Evolutionary conservation across 495 filamentous ascomycete species (phyloP).

Genomic region (Sordaria brevicollis): DNA sequence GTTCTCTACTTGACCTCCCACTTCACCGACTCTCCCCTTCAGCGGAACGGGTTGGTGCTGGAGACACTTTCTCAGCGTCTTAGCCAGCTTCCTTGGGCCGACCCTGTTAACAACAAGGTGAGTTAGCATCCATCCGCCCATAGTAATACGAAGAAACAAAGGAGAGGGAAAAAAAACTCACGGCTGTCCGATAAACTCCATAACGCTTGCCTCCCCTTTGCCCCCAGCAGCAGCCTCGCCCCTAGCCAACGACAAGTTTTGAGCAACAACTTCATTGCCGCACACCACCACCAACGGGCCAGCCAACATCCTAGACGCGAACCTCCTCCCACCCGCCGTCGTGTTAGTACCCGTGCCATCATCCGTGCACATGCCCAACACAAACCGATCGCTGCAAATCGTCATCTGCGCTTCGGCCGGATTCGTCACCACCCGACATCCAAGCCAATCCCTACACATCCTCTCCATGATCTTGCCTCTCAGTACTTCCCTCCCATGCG

Average conservation of each 20-base stretch:
- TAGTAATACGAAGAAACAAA: neutral
- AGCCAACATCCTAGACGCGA: neutral
- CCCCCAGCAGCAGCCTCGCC: conserved; percentile 8
- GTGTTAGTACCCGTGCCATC: neutral
- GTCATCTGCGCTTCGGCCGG: neutral
- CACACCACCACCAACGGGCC: conserved; percentile 10
- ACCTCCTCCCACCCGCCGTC: neutral
- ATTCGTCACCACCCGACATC: neutral
- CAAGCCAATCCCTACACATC: conserved; percentile 17
- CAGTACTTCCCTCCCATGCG: neutral
- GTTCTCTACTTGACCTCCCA: neutral
- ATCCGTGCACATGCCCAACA: neutral
- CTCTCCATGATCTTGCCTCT: conserved; percentile 6
- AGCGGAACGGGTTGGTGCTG: neutral
- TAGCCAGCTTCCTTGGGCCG: conserved; percentile 57
- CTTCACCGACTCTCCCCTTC: neutral
- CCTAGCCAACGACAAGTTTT: neutral
- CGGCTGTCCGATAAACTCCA: conserved; percentile 23
- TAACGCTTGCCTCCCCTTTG: conserved; percentile 12
- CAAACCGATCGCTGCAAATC: neutral
- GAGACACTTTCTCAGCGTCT: conserved; percentile 24
- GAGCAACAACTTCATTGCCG: conserved; percentile 17
- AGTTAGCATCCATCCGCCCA: neutral
- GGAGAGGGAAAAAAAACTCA: conserved; percentile 3
- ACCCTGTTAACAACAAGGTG: conserved; percentile 14